Evolutionary conservation across 768 basidiomycete species (phyloP).

Genomic region (Rubroboletus pulcherrimus): DNA sequence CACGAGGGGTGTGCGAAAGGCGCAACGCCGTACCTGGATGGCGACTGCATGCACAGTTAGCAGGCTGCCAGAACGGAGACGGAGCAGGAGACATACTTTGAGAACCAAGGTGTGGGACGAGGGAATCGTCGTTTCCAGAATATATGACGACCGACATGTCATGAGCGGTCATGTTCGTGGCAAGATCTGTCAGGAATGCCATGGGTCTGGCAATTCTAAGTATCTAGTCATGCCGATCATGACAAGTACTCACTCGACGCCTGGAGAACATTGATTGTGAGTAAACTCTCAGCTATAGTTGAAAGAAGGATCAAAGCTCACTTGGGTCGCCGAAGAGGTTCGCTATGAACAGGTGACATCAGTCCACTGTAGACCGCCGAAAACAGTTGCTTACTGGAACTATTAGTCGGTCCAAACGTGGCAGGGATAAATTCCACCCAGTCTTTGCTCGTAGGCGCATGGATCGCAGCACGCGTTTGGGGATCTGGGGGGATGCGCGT

Average conservation of each 20-base stretch:
- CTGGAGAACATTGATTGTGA: too few species aligned
- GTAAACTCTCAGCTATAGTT: too few species aligned
- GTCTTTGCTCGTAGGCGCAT: too few species aligned
- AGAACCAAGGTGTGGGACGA: slow-evolving; percentile 57
- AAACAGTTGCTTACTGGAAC: slow-evolving; percentile 15
- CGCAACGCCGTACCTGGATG: slow-evolving; percentile 42
- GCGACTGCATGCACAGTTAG: slow-evolving; percentile 36
- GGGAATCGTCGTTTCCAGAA: slow-evolving; percentile 67
- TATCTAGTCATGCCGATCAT: too few species aligned
- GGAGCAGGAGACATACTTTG: slow-evolving; percentile 43
- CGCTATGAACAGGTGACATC: slow-evolving; percentile 4
- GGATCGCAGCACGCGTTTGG: too few species aligned
- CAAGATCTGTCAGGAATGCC: slow-evolving; percentile 61
- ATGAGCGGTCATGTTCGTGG: slow-evolving; percentile 56
- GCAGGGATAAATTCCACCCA: too few species aligned
- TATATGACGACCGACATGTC: slow-evolving; percentile 50
- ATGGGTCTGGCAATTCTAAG: too few species aligned
- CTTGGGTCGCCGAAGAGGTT: slow-evolving; percentile 28
- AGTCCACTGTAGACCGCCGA: background rate
- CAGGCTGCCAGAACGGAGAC: background rate
- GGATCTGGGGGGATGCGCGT: too few species aligned
- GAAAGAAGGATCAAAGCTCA: slow-evolving; percentile 15
- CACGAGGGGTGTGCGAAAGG: background rate
- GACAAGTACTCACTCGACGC: slow-evolving; percentile 30
- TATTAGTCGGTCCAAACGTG: too few species aligned